These are phyloP conservation scores for Cyamopsis tetragonoloba DNA, from an alignment of 306 rosid genomes.

Conservation along the genomic window DNA sequence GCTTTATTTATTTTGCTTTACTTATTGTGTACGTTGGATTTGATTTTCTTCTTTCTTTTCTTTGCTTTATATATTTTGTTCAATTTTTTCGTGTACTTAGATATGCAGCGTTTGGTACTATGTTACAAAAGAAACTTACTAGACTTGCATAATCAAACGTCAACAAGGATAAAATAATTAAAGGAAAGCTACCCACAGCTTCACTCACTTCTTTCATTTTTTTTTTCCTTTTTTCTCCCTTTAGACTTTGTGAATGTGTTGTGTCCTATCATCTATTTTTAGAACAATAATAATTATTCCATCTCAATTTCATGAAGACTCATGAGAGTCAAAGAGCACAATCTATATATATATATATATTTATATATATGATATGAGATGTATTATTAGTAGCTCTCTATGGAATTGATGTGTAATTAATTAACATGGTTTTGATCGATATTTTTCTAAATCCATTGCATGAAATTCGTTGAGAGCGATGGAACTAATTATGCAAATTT, in stretches of 20 bases:
- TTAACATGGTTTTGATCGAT: no score
- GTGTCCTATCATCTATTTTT: conserved; percentile 4
- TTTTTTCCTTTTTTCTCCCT: conserved; percentile 27
- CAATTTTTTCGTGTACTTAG: conserved; percentile 19
- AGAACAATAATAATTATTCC: no score
- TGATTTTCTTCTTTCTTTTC: conserved; percentile 40
- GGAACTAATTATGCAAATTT: not conserved
- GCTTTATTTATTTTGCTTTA: conserved; percentile 78
- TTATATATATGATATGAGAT: no score
- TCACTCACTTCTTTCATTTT: conserved; percentile 25
- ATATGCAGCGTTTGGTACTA: conserved; percentile 33
- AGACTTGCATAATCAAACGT: conserved; percentile 45
- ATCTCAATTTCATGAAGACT: no score
- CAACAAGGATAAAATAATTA: conserved; percentile 29
- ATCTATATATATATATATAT: no score
- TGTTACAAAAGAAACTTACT: conserved; percentile 36
- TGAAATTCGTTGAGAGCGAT: not conserved
- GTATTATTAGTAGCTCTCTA: no score
- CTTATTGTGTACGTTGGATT: no score
- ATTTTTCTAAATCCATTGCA: no score
- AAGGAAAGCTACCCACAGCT: conserved; percentile 34
- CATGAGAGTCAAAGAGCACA: no score
- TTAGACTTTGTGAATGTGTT: conserved; percentile 16
- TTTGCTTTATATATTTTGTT: conserved; percentile 30
- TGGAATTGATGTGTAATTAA: no score